Percentiles rank a stretch among this genome's conserved stretches.
Conservation (phyloP, 1,284 basidiomycete species). For the Sparassis latifolia region DNA sequence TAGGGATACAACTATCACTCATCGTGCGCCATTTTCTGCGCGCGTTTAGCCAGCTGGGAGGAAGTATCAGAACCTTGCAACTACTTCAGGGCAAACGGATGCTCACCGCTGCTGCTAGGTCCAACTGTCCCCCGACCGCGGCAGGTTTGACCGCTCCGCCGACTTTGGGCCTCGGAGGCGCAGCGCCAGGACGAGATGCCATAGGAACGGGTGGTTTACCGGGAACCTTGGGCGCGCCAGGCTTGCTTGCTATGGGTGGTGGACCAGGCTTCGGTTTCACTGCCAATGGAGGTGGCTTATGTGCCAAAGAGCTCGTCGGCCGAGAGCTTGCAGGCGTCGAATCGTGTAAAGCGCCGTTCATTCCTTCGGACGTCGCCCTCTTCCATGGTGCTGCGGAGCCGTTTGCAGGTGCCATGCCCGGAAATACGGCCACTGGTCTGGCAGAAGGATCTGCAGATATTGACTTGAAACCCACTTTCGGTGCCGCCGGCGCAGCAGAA, state of each 20-base stretch:
- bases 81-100: slow-evolving; percentile 7
- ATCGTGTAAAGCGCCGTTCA: slow-evolving; percentile 28
- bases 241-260: slow-evolving; percentile 29
- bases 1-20: slow-evolving; percentile 5
- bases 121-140: slow-evolving; percentile 60
- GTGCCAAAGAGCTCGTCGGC: slow-evolving; percentile 44
- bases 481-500: slow-evolving; percentile 20
- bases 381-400: slow-evolving; percentile 73
- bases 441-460: slow-evolving; percentile 49
- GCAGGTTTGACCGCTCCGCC: slow-evolving; percentile 30
- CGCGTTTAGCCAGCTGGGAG: slow-evolving; percentile 59
- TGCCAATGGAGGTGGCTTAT: slow-evolving; percentile 47
- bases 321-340: slow-evolving; percentile 49
- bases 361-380: slow-evolving; percentile 36
- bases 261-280: slow-evolving; percentile 42
- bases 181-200: slow-evolving; percentile 40
- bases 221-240: slow-evolving; percentile 26
- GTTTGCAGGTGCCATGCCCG: slow-evolving; percentile 59
- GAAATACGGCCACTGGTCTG: slow-evolving; percentile 69
- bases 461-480: slow-evolving; percentile 32
- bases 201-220: slow-evolving; percentile 56
- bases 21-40: slow-evolving; percentile 52
- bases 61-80: background rate
- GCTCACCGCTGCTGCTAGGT: slow-evolving; percentile 75
- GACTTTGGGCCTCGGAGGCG: slow-evolving; percentile 19